phyloP scores from a whole-genome alignment of 2,329 filamentous ascomycete genomes.

The Phaeosphaeriaceae sp. region DNA sequence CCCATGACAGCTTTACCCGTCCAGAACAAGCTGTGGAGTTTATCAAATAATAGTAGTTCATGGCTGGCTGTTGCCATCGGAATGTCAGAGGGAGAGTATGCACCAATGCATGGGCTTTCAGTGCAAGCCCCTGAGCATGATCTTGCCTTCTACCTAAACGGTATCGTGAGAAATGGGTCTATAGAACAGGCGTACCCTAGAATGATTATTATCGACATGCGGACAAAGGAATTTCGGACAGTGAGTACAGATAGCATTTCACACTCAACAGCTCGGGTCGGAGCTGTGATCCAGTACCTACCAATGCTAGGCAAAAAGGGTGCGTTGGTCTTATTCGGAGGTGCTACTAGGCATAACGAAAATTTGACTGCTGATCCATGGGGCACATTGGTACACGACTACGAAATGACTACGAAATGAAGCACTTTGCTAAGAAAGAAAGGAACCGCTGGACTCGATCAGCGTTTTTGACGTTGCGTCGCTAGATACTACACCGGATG shows the following conservation, averaged over 20 bases:
- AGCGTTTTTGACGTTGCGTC: slow-evolving; percentile 12
- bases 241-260: background rate
- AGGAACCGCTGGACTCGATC: slow-evolving; percentile 7
- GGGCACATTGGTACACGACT: slow-evolving; percentile 1
- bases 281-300: slow-evolving; percentile 4
- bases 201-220: background rate
- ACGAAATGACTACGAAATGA: too few relatives aligned
- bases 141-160: slow-evolving; percentile 9
- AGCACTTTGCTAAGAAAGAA: background rate
- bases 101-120: slow-evolving; percentile 1
- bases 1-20: background rate
- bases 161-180: background rate
- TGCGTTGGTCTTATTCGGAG: slow-evolving; percentile 6
- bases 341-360: background rate
- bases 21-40: background rate
- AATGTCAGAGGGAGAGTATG: background rate
- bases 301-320: slow-evolving; percentile 3
- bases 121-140: slow-evolving; percentile 3
- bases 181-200: background rate
- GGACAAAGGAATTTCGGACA: background rate
- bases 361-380: background rate
- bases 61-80: background rate
- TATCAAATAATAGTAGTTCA: background rate
- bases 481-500: background rate
- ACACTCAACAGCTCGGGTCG: background rate